Evolutionary conservation across 1,139 yeast species (phyloP).

Genomic region (Magnusiomyces suaveolens): DNA sequence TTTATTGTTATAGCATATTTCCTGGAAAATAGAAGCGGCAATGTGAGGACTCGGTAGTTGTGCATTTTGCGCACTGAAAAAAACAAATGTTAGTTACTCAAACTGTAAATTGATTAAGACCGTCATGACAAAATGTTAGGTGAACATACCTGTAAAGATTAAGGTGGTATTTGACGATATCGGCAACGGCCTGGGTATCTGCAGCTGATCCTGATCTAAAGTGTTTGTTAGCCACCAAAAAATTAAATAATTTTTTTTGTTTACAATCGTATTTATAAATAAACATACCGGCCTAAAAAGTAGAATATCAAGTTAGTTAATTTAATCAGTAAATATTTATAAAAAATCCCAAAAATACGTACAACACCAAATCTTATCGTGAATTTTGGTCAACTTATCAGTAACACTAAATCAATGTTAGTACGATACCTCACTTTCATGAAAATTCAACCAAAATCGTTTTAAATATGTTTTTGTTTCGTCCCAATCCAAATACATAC

Average conservation of each 20-base stretch:
- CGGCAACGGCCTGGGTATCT: conserved; percentile 96
- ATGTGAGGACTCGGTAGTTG: conserved; percentile 66
- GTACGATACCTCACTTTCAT: no score
- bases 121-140: no score
- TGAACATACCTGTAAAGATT: conserved; percentile 46
- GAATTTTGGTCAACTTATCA: conserved; percentile 91
- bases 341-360: conserved; percentile 25
- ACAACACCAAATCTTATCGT: conserved; percentile 93
- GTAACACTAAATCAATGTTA: conserved; percentile 53
- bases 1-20: conserved; percentile 80
- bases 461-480: no score
- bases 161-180: conserved; percentile 79
- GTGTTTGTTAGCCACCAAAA: background rate
- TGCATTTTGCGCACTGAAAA: conserved; percentile 44
- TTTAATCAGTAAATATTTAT: background rate
- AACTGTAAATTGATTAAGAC: no score
- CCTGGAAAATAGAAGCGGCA: conserved; percentile 88
- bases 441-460: no score
- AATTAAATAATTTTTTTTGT: background rate
- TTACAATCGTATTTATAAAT: no score
- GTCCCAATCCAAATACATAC: no score
- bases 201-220: conserved; percentile 86
- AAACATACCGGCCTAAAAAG: conserved; percentile 13
- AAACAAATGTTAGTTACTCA: background rate
- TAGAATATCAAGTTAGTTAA: background rate